Evolutionary conservation across 768 basidiomycete genomes (phyloP), one percentile per base, ranked within the genome.

Genomic region (Cystofilobasidium ferigula): DNA sequence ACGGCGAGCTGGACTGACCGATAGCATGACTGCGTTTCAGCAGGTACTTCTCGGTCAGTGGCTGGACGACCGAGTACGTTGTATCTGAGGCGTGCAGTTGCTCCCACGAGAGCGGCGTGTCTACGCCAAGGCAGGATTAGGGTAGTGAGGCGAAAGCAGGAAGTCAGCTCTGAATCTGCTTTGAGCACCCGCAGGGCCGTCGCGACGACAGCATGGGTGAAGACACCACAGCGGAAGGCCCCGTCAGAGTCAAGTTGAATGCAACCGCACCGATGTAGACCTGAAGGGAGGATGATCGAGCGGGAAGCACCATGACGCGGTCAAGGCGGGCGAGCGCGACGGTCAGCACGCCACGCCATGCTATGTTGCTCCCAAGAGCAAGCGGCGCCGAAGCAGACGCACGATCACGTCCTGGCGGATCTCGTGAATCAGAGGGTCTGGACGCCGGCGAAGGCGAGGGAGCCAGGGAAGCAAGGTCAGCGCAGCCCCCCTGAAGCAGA

Each of bases 1-100:
- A n/a, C n/a, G n/a, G n/a, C 34, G 14, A 22, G 16, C 3, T 4
- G 26, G 34, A 64, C 70, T 36, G 32, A 76, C 74, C 72, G 67
- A 89, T 78, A 7, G 90, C 84, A 73, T 85, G 83, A 77, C 95
- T 97, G 30, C 86, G 87, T 57, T 91, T 77, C 13, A 80, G 79
- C 35, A 82, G 78, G 75, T 95, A 95, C 77, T 92, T 94, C 66
- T 92, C 87, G 56, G 85, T 83, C 36, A 97, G 80, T 0, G 93
- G 93, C 76, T 75, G 63, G 22, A 94, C 80, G 69, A 97, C 85
- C 0, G 89, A 87, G 74, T 95, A 95, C 1, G 87, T 90, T 40
- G 92, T 81, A 74, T 97, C 93, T 1, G 93, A 89, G 1, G 86
- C 85, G 1, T 81, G 82, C 53, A 95, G 79, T 85, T 93, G 75